Percentiles rank a stretch among this genome's conserved stretches.
These are phyloP conservation scores for Phlyctochytrium bullatum DNA, from an alignment of 192 early-diverging fungal genomes.

Conservation along the genomic window DNA sequence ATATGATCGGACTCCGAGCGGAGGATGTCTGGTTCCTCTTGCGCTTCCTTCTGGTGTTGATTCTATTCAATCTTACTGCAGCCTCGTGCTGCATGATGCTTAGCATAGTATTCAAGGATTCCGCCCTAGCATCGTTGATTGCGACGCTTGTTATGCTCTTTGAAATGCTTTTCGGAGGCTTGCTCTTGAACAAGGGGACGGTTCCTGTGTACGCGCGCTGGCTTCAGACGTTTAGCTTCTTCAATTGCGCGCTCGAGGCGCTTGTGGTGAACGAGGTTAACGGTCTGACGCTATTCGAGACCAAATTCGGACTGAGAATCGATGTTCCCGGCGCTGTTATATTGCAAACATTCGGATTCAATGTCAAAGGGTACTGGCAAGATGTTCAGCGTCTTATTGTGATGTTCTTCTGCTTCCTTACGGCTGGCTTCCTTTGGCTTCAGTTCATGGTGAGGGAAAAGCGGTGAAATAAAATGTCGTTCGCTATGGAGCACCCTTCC, in stretches of 20 bases:
- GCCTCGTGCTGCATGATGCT: constrained; percentile 75
- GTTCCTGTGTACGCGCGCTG: constrained; percentile 56
- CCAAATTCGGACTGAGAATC: constrained; percentile 73
- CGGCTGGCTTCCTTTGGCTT: constrained; percentile 73
- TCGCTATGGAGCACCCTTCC: no score
- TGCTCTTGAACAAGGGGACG: constrained; percentile 82
- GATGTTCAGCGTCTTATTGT: constrained; percentile 64
- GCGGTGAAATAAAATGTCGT: constrained; percentile 54
- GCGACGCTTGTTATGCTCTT: constrained; percentile 82
- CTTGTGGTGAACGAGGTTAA: constrained; percentile 87
- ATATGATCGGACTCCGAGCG: constrained; percentile 77
- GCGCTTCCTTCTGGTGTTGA: constrained; percentile 72
- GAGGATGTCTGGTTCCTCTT: constrained; percentile 53
- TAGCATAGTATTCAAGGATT: constrained; percentile 69
- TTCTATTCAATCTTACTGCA: constrained; percentile 77
- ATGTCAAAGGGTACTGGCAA: constrained; percentile 76
- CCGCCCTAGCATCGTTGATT: constrained; percentile 72
- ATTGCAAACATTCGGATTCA: constrained; percentile 84
- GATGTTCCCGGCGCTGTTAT: constrained; percentile 71
- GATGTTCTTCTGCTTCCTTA: constrained; percentile 63
- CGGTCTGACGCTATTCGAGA: constrained; percentile 72
- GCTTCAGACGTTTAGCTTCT: constrained; percentile 76
- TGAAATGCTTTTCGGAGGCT: constrained; percentile 86
- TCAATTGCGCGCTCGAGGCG: constrained; percentile 88
- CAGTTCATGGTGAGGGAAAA: constrained; percentile 79